phyloP scores from a whole-genome alignment of 2,329 filamentous ascomycete genomes.

The Talaromyces sp. region DNA sequence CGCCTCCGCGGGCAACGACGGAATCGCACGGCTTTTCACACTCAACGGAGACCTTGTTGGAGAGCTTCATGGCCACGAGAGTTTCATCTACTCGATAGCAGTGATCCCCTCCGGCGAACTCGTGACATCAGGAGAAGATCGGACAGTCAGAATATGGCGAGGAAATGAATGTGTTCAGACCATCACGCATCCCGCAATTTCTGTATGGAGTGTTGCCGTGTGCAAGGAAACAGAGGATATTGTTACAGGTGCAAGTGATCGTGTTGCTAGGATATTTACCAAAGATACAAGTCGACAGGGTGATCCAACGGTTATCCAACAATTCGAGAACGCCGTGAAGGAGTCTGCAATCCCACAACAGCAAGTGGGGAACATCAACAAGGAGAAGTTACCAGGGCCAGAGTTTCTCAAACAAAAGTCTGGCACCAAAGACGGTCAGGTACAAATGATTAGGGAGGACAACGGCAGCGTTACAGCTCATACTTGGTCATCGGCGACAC shows the following conservation, averaged over 20 bases:
- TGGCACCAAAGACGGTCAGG: conserved; percentile 94
- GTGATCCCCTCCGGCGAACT: conserved; percentile 79
- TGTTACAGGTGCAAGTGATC: conserved; percentile 88
- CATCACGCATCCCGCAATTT: conserved; percentile 95
- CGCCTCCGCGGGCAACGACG: conserved; percentile 91
- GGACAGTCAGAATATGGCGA: conserved; percentile 88
- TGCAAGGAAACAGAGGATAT: conserved; percentile 84
- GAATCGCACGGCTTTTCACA: conserved; percentile 82
- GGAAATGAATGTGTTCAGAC: conserved; percentile 83
- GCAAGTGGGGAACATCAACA: conserved; percentile 79
- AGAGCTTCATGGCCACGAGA: conserved; percentile 83
- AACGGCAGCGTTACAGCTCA: conserved; percentile 83
- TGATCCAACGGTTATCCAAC: conserved; percentile 63
- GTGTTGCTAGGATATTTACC: conserved; percentile 79
- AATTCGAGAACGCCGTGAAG: conserved; percentile 80
- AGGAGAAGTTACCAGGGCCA: conserved; percentile 83
- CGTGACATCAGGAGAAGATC: conserved; percentile 87
- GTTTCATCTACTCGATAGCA: conserved; percentile 86
- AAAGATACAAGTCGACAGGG: conserved; percentile 69
- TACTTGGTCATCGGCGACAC: conserved; percentile 72
- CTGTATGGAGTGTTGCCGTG: conserved; percentile 89
- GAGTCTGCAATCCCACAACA: conserved; percentile 84
- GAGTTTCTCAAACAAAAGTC: conserved; percentile 79
- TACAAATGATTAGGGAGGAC: conserved; percentile 82
- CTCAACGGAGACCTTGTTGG: conserved; percentile 72